Percentiles rank a stretch among this genome's conserved stretches.
These are phyloP conservation scores for Fusarium avenaceum DNA, from an alignment of 2,329 filamentous ascomycete species.

Conservation along the genomic window DNA sequence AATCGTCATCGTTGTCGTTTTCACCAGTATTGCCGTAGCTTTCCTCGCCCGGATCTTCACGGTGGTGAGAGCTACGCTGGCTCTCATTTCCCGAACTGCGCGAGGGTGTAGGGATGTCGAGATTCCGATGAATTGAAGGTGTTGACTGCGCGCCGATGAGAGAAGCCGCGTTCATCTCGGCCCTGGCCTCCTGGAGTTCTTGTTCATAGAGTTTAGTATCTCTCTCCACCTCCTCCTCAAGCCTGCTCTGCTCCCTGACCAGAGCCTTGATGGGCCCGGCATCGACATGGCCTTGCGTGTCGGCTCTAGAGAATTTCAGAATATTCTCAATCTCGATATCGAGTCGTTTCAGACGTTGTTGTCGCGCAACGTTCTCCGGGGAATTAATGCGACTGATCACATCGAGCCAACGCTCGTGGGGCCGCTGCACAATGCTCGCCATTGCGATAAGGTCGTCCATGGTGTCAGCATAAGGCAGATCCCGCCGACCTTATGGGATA, in stretches of 20 bases:
- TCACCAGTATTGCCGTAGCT: too few relatives aligned
- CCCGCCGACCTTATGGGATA: neutral
- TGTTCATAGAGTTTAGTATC: neutral
- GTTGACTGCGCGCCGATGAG: neutral
- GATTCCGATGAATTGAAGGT: neutral
- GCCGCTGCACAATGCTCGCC: neutral
- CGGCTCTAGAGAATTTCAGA: neutral
- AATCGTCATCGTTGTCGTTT: too few relatives aligned
- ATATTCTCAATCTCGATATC: neutral
- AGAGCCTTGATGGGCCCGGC: neutral
- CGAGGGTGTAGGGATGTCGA: conserved; percentile 8
- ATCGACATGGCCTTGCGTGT: conserved; percentile 8
- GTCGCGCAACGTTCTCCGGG: neutral
- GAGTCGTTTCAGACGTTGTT: neutral
- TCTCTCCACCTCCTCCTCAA: conserved; percentile 2
- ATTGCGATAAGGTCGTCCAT: conserved; percentile 5
- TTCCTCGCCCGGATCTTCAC: neutral
- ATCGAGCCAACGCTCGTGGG: conserved; percentile 49
- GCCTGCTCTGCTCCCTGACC: neutral
- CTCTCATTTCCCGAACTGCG: neutral
- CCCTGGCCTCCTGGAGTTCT: neutral
- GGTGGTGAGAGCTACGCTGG: neutral
- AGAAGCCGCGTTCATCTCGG: neutral
- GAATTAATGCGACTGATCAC: neutral
- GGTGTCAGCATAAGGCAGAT: neutral